phyloP scores from a whole-genome alignment of 495 filamentous ascomycete species.

The Physcia stellaris region DNA sequence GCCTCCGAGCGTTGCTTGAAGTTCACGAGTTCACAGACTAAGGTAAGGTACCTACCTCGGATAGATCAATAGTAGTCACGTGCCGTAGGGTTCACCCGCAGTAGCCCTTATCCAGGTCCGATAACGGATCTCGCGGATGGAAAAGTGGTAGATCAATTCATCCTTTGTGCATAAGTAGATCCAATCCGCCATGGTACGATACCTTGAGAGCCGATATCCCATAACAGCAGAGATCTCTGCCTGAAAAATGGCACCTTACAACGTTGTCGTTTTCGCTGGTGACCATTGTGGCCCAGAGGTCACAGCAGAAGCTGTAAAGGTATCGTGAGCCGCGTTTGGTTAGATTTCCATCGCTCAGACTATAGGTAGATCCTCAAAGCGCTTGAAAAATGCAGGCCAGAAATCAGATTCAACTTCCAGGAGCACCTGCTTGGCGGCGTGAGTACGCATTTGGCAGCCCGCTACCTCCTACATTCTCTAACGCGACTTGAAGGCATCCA shows the following conservation, averaged over 20 bases:
- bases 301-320: constrained; percentile 72
- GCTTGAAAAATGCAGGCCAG: constrained; percentile 52
- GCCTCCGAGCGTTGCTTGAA: too few relatives aligned
- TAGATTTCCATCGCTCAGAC: background rate
- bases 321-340: constrained; percentile 24
- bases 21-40: too few relatives aligned
- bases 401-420: constrained; percentile 77
- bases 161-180: too few relatives aligned
- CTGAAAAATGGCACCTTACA: constrained; percentile 37
- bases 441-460: constrained; percentile 27
- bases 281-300: constrained; percentile 96
- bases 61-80: too few relatives aligned
- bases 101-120: too few relatives aligned
- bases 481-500: constrained; percentile 51
- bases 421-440: constrained; percentile 89
- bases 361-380: constrained; percentile 51
- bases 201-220: too few relatives aligned
- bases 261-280: constrained; percentile 62
- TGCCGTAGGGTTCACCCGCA: too few relatives aligned
- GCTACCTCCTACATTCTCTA: background rate
- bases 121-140: too few relatives aligned
- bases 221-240: too few relatives aligned
- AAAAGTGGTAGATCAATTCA: too few relatives aligned
- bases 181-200: too few relatives aligned
- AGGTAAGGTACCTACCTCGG: too few relatives aligned